Base-by-base conservation (phyloP, 192 early-diverging fungal species). In the Coemansia erecta region DNA sequence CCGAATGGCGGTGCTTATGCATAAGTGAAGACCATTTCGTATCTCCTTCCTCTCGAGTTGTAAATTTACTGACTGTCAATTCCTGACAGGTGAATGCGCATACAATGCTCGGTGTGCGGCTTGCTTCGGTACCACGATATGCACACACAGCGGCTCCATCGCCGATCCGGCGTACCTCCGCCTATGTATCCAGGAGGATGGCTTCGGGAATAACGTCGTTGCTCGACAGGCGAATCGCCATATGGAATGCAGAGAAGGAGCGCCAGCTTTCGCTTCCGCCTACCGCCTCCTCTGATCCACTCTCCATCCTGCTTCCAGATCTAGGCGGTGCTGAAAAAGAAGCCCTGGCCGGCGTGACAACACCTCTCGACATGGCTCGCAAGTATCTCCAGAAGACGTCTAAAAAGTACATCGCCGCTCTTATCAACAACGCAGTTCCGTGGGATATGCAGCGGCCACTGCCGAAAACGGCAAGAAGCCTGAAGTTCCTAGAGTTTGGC, bases 371-470 rank as follows among this genome's bases (percentile, higher is more conserved):
- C 45, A 60, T 84, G 53, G 83, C 83, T 0, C 77, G 77, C 53
- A 73, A 58, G n/a, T 64, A 67, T 26, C 42, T 54, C 15, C 68
- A 71, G 43, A 82, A 77, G 35, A 42, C 70, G 28, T 71, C 80
- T 18, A 85, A 84, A 46, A 75, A 66, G 17, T 79, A 78, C 22
- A 51, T 82, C 2, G 70, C 70, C 31, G 82, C 81, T 4, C 58
- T 72, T 21, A 41, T 86, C 49, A 84, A 86, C 43, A 77, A 65
- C 9, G 62, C 40, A 8, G 76, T 60, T 8, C 59, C 59, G 17
- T 82, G 77, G 79, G 84, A 84, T 28, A 82, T 85, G 82, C 74
- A 67, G 45, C 71, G 78, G 13, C 82, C 82, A 13, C 35, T 86
- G 31, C 72, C 73, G 1, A 26, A 48, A 9, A 54, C 57, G 13